Evolutionary conservation across 2,329 filamentous ascomycete species (phyloP).

Genomic region (Thielaviopsis ethacetica): DNA sequence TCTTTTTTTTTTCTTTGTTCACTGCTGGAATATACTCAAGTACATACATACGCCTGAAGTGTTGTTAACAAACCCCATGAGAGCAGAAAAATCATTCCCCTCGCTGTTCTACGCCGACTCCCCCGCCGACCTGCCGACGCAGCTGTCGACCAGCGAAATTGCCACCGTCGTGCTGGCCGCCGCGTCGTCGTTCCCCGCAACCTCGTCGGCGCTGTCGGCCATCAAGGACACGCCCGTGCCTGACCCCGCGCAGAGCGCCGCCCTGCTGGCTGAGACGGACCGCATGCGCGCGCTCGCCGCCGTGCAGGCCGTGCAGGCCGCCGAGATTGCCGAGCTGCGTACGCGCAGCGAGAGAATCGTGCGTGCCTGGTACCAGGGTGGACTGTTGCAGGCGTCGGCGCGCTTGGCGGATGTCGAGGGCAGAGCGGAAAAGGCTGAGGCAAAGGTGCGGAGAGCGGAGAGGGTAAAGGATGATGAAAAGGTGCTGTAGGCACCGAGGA

Average conservation of each 20-base stretch:
- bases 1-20: background rate
- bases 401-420: conserved; percentile 57
- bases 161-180: conserved; percentile 39
- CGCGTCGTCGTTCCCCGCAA: conserved; percentile 37
- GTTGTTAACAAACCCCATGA: background rate
- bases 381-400: conserved; percentile 50
- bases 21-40: no score
- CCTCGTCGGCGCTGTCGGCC: conserved; percentile 40
- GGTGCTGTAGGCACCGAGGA: conserved; percentile 15
- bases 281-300: conserved; percentile 45
- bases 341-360: conserved; percentile 45
- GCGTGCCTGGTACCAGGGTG: conserved; percentile 57
- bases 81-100: conserved; percentile 34
- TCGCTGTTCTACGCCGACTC: conserved; percentile 35
- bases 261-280: conserved; percentile 40
- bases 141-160: conserved; percentile 34
- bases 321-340: conserved; percentile 46
- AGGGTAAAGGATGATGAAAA: conserved; percentile 35
- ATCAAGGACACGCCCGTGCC: conserved; percentile 40
- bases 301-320: conserved; percentile 43
- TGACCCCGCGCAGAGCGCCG: conserved; percentile 35
- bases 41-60: no score
- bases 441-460: conserved; percentile 47
- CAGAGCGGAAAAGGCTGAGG: conserved; percentile 48
- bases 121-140: conserved; percentile 30